Evolutionary conservation across 257 asterid genomes (phyloP).

Genomic region (Buddleja alternifolia): DNA sequence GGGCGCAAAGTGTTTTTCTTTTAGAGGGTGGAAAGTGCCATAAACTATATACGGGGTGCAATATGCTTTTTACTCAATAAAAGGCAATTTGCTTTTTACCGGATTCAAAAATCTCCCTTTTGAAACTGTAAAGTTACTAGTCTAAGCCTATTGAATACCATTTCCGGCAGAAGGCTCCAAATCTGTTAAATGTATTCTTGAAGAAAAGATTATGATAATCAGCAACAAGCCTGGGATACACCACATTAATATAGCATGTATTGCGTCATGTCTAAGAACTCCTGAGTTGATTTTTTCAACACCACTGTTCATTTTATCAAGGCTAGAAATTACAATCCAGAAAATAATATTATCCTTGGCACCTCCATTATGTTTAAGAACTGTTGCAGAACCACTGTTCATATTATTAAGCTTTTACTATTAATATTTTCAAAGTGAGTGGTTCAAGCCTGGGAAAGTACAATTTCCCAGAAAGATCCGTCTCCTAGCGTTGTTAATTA

Average conservation of each 20-base stretch:
- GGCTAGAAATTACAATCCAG: too few species aligned
- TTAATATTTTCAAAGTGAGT: too few species aligned
- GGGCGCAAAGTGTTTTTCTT: too few species aligned
- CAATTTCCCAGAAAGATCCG: not conserved
- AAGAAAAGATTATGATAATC: not conserved
- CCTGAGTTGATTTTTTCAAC: not conserved
- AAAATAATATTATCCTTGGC: too few species aligned
- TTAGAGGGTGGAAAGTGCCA: too few species aligned
- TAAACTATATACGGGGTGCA: too few species aligned
- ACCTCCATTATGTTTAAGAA: too few species aligned
- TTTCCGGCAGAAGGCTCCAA: not conserved
- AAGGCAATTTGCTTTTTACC: too few species aligned
- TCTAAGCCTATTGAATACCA: not conserved
- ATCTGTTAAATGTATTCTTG: not conserved
- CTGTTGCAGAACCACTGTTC: too few species aligned
- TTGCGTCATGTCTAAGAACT: not conserved
- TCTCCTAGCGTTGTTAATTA: not conserved
- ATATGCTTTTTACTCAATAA: too few species aligned
- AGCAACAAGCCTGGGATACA: not conserved
- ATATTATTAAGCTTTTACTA: too few species aligned
- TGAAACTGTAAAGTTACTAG: too few species aligned
- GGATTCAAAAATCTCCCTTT: not conserved
- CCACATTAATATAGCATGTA: not conserved
- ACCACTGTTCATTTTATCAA: not conserved
- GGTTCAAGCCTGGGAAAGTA: not conserved